Conservation (phyloP, 2,329 filamentous ascomycete genomes). For the Botrytis fabae region DNA sequence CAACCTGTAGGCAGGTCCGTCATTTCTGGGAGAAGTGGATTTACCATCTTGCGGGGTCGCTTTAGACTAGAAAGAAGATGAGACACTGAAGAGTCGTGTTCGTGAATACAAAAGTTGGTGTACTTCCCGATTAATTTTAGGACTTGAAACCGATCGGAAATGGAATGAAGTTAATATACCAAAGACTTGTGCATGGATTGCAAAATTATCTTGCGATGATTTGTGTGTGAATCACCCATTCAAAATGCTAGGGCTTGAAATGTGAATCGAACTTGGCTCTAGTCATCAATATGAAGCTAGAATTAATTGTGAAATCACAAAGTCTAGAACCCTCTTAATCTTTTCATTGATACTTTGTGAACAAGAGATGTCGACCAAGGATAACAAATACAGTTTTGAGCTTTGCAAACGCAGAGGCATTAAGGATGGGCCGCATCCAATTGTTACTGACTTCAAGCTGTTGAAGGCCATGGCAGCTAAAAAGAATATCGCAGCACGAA, state of each 20-base stretch:
- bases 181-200: neutral
- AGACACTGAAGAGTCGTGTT: too few relatives aligned
- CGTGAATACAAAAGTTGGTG: neutral
- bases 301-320: neutral
- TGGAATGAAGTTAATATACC: neutral
- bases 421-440: neutral
- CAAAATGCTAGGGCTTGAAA: neutral
- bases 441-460: conserved; percentile 18
- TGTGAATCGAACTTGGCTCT: neutral
- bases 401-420: conserved; percentile 21
- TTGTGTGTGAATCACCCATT: neutral
- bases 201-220: neutral
- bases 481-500: neutral
- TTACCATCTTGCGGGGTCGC: neutral
- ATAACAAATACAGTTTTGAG: conserved; percentile 8
- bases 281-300: conserved; percentile 1
- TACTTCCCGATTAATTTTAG: neutral
- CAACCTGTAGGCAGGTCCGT: conserved; percentile 9
- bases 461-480: neutral
- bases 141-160: neutral
- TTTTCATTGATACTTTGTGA: neutral
- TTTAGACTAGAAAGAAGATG: neutral
- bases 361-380: conserved; percentile 12
- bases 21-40: conserved; percentile 14
- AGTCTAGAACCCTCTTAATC: neutral